These are phyloP conservation scores for Seiridium unicorne DNA, from an alignment of 2,329 filamentous ascomycete genomes.

Conservation along the genomic window DNA sequence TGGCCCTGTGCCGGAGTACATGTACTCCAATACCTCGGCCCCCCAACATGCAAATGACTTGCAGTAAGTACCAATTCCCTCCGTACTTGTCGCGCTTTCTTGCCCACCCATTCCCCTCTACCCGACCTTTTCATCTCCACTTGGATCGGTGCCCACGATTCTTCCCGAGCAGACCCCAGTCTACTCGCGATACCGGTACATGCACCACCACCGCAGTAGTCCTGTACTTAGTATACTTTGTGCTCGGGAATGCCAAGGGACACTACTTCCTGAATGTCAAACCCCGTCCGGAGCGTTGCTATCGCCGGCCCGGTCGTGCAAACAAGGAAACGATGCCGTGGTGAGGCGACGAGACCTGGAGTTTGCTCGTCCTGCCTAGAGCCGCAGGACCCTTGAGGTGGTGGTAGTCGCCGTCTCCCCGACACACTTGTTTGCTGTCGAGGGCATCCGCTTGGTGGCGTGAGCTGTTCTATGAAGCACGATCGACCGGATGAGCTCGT, in stretches of 20 bases:
- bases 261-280: not conserved
- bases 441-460: not conserved
- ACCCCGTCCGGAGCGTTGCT: not conserved
- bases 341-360: not conserved
- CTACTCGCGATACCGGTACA: not conserved
- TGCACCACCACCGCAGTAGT: not conserved
- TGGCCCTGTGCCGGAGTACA: slow-evolving; percentile 59
- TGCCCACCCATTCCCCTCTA: slow-evolving; percentile 12
- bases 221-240: not conserved
- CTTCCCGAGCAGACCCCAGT: not conserved
- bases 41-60: slow-evolving; percentile 54
- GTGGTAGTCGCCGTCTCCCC: not conserved
- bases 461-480: not conserved
- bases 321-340: not conserved
- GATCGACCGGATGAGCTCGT: no score
- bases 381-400: not conserved
- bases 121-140: slow-evolving; percentile 10
- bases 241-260: not conserved
- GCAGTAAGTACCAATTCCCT: slow-evolving; percentile 51
- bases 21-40: slow-evolving; percentile 48
- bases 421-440: not conserved
- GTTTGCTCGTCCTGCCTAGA: not conserved
- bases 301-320: not conserved
- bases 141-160: slow-evolving; percentile 4
- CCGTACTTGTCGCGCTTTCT: slow-evolving; percentile 22